Conservation (phyloP, 257 asterid species). For the Solanum arcanum region DNA sequence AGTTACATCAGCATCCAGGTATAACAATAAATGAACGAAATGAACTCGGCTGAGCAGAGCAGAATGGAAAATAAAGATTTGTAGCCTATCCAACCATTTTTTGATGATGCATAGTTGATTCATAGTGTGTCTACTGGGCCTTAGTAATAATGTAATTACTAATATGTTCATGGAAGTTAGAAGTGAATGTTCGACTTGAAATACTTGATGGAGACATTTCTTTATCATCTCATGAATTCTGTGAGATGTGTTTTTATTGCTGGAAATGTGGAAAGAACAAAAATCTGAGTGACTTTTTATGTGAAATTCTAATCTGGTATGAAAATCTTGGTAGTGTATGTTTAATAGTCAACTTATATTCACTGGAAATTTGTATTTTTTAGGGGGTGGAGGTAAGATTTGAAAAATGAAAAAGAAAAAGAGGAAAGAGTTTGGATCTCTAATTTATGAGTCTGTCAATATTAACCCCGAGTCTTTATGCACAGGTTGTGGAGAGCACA, state of each 20-base stretch:
- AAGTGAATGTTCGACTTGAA: neutral
- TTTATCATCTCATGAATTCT: neutral
- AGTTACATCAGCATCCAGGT: neutral
- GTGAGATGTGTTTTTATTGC: neutral
- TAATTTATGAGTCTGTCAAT: neutral
- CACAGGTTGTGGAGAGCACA: conserved; percentile 73
- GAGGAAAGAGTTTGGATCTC: neutral
- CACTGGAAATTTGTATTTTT: neutral
- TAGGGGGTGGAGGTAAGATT: neutral
- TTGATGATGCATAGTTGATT: neutral
- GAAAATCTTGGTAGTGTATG: neutral
- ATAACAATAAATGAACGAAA: neutral
- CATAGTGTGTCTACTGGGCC: neutral
- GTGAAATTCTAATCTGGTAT: neutral
- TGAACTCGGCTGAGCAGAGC: neutral
- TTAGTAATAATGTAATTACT: neutral
- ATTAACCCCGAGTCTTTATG: neutral
- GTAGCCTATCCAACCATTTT: neutral
- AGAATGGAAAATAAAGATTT: neutral
- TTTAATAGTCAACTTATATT: neutral
- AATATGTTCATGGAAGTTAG: neutral
- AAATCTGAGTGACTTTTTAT: neutral
- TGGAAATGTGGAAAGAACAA: neutral
- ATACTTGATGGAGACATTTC: neutral
- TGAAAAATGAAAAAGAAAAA: neutral